These are phyloP conservation scores for Peronospora destructor DNA, from an alignment of 352 stramenopile species.

Conservation along the genomic window DNA sequence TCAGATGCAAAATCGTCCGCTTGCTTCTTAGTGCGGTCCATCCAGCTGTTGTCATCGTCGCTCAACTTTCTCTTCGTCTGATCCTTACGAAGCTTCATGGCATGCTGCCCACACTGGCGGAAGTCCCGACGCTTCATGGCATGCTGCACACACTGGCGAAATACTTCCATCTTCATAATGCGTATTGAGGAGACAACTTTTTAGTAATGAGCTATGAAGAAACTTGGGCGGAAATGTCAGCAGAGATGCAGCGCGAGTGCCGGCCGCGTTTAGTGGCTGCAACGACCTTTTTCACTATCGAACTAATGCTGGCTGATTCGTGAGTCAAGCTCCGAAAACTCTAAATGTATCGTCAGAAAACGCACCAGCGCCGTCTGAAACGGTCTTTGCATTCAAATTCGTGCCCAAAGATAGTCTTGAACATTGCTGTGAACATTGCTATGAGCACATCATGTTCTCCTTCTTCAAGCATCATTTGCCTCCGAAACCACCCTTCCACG, in stretches of 20 bases:
- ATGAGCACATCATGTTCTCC: no score
- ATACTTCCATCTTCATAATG: slow-evolving; percentile 30
- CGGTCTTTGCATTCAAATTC: no score
- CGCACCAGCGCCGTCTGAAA: no score
- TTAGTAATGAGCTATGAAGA: slow-evolving; percentile 19
- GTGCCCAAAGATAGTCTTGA: no score
- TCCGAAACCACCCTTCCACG: no score
- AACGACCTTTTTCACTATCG: no score
- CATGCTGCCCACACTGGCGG: slow-evolving; percentile 65
- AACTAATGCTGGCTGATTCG: no score
- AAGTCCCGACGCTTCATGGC: slow-evolving; percentile 70
- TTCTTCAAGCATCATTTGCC: no score
- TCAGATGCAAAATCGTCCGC: slow-evolving; percentile 23
- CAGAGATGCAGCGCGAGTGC: slow-evolving; percentile 17
- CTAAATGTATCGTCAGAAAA: no score
- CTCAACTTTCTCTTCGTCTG: slow-evolving; percentile 18
- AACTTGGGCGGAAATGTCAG: background rate
- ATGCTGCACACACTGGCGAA: slow-evolving; percentile 66
- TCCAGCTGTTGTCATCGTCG: slow-evolving; percentile 39
- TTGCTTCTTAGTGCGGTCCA: slow-evolving; percentile 44
- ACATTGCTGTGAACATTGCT: no score
- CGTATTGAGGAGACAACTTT: slow-evolving; percentile 11
- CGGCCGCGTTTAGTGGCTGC: slow-evolving; percentile 2
- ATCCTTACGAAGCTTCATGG: slow-evolving; percentile 33
- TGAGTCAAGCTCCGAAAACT: no score